Percentiles rank a stretch among this genome's conserved stretches.
Conservation (phyloP, 2,329 filamentous ascomycete genomes). For the Epichloe gansuensis region DNA sequence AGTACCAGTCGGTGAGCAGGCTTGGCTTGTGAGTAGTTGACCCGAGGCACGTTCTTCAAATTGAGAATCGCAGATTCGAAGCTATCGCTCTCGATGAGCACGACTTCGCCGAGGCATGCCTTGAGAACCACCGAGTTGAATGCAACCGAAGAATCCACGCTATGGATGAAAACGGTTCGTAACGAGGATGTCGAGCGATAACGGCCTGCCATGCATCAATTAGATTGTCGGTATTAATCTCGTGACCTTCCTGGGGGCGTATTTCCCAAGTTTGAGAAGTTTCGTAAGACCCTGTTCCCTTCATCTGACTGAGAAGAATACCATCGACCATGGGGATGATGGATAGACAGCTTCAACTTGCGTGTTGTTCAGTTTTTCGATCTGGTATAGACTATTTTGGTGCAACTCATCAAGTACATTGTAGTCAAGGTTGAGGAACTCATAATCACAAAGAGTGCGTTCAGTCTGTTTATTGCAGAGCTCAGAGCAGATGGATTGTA, state of each 20-base stretch:
- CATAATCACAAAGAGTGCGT: conserved; percentile 2
- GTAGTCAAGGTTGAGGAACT: conserved; percentile 1
- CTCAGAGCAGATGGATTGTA: neutral
- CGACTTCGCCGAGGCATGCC: neutral
- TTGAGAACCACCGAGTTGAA: conserved; percentile 4
- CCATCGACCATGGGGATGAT: conserved; percentile 22
- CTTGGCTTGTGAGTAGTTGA: neutral
- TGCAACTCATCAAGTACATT: conserved; percentile 7
- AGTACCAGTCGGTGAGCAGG: conserved; percentile 3
- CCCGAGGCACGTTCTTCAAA: neutral
- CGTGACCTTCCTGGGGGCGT: neutral
- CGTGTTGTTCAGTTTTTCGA: conserved; percentile 5
- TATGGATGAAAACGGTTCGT: conserved; percentile 7
- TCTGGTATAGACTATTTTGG: conserved; percentile 3
- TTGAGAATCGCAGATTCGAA: neutral
- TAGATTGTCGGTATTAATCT: conserved; percentile 3
- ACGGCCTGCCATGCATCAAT: conserved; percentile 7
- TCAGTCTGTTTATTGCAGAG: neutral
- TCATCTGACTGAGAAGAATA: conserved; percentile 17
- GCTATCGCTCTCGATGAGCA: neutral
- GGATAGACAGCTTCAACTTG: conserved; percentile 20
- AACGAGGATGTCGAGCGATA: conserved; percentile 7
- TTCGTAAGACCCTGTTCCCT: conserved; percentile 4
- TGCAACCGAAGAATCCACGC: conserved; percentile 3
- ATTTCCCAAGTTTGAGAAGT: conserved; percentile 3